Evolutionary conservation across 2,329 filamentous ascomycete species (phyloP).

Genomic region (Phoma herbarum): DNA sequence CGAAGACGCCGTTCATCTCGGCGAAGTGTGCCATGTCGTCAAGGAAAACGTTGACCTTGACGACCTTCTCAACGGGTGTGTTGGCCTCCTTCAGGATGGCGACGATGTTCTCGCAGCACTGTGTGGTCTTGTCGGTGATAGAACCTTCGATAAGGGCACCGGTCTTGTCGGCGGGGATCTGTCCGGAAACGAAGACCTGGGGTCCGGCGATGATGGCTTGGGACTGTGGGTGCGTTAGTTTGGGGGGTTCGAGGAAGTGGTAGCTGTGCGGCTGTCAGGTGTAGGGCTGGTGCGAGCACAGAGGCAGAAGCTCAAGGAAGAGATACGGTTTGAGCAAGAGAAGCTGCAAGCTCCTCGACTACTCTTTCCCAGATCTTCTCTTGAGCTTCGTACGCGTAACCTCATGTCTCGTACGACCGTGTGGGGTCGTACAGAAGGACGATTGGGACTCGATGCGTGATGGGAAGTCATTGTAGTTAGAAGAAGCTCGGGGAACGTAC

Average conservation of each 20-base stretch:
- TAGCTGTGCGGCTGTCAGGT: neutral
- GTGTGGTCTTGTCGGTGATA: constrained; percentile 73
- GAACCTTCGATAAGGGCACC: constrained; percentile 69
- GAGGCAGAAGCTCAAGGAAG: neutral
- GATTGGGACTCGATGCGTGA: neutral
- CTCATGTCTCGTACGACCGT: neutral
- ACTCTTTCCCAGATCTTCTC: neutral
- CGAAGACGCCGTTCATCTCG: constrained; percentile 86
- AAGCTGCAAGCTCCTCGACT: neutral
- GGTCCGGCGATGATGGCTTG: constrained; percentile 73
- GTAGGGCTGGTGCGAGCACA: neutral
- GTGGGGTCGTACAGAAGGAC: neutral
- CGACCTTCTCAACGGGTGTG: constrained; percentile 78
- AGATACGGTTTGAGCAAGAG: neutral
- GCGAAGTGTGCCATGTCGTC: constrained; percentile 90
- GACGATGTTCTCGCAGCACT: constrained; percentile 80
- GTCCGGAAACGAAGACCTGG: constrained; percentile 75
- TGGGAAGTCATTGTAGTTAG: neutral
- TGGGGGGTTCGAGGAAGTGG: neutral
- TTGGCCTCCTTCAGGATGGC: constrained; percentile 85
- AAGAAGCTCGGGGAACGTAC: constrained; percentile 42
- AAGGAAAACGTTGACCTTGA: constrained; percentile 85
- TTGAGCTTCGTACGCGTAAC: neutral
- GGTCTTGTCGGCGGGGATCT: constrained; percentile 75
- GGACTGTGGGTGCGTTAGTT: constrained; percentile 40